Conservation (phyloP, 345 rosid species). For the Populus alba region DNA sequence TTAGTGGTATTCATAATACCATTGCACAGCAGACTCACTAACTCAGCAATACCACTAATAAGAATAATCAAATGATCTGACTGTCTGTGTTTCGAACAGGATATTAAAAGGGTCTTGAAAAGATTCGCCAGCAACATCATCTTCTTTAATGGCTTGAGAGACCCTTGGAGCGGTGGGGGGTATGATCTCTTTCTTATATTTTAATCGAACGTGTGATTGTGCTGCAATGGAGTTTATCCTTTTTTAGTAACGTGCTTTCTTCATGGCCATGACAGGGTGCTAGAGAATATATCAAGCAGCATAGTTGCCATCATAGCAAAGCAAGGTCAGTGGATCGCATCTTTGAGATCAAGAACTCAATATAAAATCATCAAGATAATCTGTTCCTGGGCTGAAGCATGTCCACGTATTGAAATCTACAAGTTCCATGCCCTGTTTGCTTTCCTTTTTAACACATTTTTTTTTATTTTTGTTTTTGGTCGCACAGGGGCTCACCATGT, state of each 20-base stretch:
- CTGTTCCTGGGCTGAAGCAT: background rate
- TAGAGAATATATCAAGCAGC: constrained; percentile 43
- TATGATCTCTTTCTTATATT: background rate
- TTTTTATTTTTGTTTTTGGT: background rate
- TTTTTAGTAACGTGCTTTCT: background rate
- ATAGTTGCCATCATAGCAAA: constrained; percentile 52
- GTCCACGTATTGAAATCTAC: background rate
- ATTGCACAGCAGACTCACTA: background rate
- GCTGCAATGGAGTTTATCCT: background rate
- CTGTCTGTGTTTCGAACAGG: constrained; percentile 18
- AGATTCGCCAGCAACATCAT: constrained; percentile 60
- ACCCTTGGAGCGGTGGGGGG: constrained; percentile 80
- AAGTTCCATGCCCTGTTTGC: background rate
- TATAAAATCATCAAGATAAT: background rate
- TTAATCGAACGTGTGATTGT: background rate
- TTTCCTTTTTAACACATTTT: background rate
- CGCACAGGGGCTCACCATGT: constrained; percentile 64
- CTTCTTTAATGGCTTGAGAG: constrained; percentile 71
- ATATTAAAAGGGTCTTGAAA: constrained; percentile 42
- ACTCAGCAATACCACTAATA: background rate
- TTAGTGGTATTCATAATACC: background rate
- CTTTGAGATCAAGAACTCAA: background rate
- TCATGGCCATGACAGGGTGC: constrained; percentile 38
- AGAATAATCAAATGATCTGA: background rate
- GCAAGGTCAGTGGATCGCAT: constrained; percentile 54